phyloP scores from a whole-genome alignment of 352 stramenopile species.

The Phytophthora pinifolia region DNA sequence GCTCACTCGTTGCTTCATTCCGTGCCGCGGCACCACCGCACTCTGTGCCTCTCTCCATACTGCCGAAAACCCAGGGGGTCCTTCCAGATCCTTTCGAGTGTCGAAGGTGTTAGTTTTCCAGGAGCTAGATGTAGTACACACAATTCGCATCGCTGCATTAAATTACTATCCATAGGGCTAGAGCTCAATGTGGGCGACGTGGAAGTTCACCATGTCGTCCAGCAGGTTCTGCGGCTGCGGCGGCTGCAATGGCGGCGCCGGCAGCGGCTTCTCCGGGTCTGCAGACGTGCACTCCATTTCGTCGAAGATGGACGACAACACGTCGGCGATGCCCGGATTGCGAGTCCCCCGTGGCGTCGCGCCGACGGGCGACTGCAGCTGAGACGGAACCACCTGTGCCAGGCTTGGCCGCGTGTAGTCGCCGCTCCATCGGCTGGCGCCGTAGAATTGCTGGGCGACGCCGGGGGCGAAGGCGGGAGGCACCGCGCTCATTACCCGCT shows the following conservation, averaged over 20 bases:
- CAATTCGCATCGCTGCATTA: conserved; percentile 19
- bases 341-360: conserved; percentile 14
- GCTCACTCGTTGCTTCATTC: conserved; percentile 11
- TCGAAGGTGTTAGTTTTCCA: conserved; percentile 8
- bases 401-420: conserved; percentile 13
- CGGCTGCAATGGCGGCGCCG: conserved; percentile 18
- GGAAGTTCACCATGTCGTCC: conserved; percentile 50
- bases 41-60: conserved; percentile 7
- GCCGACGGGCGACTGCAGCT: conserved; percentile 15
- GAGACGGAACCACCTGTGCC: conserved; percentile 22
- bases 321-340: conserved; percentile 24
- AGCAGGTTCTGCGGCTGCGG: conserved; percentile 32
- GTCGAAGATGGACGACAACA: conserved; percentile 41
- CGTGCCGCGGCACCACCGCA: conserved; percentile 7
- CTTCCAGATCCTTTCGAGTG: not conserved
- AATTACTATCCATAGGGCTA: conserved; percentile 27
- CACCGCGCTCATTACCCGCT: conserved; percentile 17
- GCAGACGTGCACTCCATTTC: conserved; percentile 29
- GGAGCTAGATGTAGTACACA: conserved; percentile 4
- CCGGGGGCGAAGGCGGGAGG: conserved; percentile 22
- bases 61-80: conserved; percentile 2
- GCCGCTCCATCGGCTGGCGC: conserved; percentile 9
- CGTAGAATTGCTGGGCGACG: conserved; percentile 28
- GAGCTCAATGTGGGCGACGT: conserved; percentile 38
- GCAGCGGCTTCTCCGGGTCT: conserved; percentile 21